phyloP scores from a whole-genome alignment of 768 basidiomycete species.

The Hydnomerulius pinastri region DNA sequence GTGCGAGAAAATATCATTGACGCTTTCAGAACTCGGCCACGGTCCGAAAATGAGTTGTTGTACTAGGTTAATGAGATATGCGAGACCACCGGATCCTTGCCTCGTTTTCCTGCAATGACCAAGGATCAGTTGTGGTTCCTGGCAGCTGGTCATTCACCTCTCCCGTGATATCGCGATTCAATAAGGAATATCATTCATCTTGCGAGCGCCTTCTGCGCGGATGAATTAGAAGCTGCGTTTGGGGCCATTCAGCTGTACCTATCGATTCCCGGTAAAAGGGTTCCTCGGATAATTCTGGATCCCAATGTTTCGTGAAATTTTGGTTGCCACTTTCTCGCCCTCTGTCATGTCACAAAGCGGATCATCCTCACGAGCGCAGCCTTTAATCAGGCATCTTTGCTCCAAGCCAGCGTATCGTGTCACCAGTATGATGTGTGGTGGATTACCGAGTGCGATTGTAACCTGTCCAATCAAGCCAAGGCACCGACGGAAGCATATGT shows the following conservation, averaged over 20 bases:
- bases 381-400: background rate
- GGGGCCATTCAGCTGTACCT: background rate
- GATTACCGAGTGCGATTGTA: no score
- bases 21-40: constrained; percentile 1
- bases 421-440: no score
- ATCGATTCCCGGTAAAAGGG: constrained; percentile 5
- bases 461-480: constrained; percentile 9
- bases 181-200: constrained; percentile 6
- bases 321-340: constrained; percentile 9
- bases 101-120: constrained; percentile 2
- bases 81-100: background rate
- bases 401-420: no score
- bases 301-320: background rate
- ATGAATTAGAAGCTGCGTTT: constrained; percentile 9
- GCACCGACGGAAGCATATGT: constrained; percentile 22
- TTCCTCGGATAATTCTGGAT: constrained; percentile 13
- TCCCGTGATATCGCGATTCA: constrained; percentile 17
- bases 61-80: background rate
- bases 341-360: constrained; percentile 12
- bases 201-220: constrained; percentile 1
- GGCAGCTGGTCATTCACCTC: constrained; percentile 9
- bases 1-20: background rate
- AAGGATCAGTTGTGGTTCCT: constrained; percentile 11
- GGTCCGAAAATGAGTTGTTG: constrained; percentile 7
- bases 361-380: no score